Base-by-base conservation (phyloP, 2,329 filamentous ascomycete genomes). In the Fusarium graminum region DNA sequence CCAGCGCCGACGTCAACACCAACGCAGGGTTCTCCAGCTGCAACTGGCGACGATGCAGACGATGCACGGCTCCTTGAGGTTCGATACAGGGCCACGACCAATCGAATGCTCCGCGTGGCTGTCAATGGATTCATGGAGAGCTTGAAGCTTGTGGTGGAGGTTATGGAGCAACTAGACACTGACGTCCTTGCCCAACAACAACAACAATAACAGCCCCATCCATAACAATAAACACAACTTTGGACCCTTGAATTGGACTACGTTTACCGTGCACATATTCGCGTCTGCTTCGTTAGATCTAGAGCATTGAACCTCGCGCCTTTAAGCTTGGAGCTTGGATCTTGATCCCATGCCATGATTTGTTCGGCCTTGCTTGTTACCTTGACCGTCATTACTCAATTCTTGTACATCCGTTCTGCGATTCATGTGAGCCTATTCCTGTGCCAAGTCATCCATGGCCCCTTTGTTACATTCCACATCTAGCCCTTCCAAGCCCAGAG, bases 41-140 rank as follows among this genome's bases (percentile, higher is more conserved):
- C 22, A 19, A 52, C 69, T 26, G 59, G 68, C 12, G 44, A 61
- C 25, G 59, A 67, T 28, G 38, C 59, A 47, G 46, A 50, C 41
- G 74, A 75, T 39, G 72, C 76, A 17, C 78, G 74, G 22, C 79
- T 94, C 6, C 82, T 98, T 46, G 83, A 85, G 61, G 90, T 92
- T 11, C 86, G 90, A 61, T 98, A 98, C 80, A 86, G 85, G 53
- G 95, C 95, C 2, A 93, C 93, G 0, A 98, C 95, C 19, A 97
- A 97, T 76, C 90, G 95, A 70, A 98, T 98, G 94, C 85, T 99
- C 58, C 90, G 95, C 42, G 95, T 99, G 4, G 92, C 94, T 4
- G 94, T 97, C 56, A 98, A 98, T 80, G 93, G 93, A 11, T 97
- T 97, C 78, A 93, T 98, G 84, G 94, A 98, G 73, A 96, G 91